Conservation (phyloP, 2,329 filamentous ascomycete species). For the Neoarthrinium moseri region DNA sequence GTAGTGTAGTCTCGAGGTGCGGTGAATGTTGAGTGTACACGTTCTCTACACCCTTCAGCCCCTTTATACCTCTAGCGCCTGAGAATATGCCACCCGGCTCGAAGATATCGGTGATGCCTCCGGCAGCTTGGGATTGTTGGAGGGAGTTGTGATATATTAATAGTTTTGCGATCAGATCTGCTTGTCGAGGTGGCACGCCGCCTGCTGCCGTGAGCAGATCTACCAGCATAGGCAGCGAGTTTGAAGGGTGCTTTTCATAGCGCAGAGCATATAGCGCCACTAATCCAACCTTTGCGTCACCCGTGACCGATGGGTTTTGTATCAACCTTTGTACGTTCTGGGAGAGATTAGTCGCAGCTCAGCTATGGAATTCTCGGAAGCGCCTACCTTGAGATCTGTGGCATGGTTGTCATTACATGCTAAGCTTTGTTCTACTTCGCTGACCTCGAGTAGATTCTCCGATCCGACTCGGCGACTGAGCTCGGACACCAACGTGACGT, state of each 20-base stretch:
- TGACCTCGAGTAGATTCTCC: slow-evolving; percentile 90
- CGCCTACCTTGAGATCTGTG: slow-evolving; percentile 77
- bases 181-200: slow-evolving; percentile 72
- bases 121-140: slow-evolving; percentile 71
- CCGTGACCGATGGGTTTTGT: slow-evolving; percentile 71
- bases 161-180: slow-evolving; percentile 78
- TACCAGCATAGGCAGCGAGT: slow-evolving; percentile 78
- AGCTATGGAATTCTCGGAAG: no score
- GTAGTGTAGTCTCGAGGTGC: slow-evolving; percentile 79
- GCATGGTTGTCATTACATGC: slow-evolving; percentile 96
- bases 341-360: slow-evolving; percentile 25
- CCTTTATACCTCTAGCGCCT: slow-evolving; percentile 85
- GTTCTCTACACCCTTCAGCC: slow-evolving; percentile 95
- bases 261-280: slow-evolving; percentile 94
- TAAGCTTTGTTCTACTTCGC: slow-evolving; percentile 93
- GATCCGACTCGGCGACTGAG: slow-evolving; percentile 83
- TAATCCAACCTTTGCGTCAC: slow-evolving; percentile 82
- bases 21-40: slow-evolving; percentile 98
- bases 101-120: slow-evolving; percentile 87
- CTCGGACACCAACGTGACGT: slow-evolving; percentile 93
- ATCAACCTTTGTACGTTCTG: slow-evolving; percentile 85
- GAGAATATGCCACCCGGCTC: slow-evolving; percentile 90
- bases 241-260: slow-evolving; percentile 84
- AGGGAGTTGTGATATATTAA: slow-evolving; percentile 84
- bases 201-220: slow-evolving; percentile 84